Conservation (phyloP, 495 filamentous ascomycete species). For the Neurospora hispaniola region DNA sequence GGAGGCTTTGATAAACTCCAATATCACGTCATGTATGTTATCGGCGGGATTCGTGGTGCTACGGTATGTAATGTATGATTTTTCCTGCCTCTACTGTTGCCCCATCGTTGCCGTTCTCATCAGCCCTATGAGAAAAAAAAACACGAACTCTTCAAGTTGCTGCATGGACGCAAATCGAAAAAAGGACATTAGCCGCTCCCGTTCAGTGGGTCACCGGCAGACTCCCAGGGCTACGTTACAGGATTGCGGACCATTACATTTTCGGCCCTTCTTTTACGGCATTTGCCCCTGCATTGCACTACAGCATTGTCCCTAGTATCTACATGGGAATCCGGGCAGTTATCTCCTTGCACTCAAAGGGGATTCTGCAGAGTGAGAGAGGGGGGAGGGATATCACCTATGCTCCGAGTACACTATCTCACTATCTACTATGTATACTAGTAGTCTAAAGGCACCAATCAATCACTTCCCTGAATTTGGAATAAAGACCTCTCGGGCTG, state of each 20-base stretch:
- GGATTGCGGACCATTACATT: neutral
- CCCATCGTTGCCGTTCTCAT: neutral
- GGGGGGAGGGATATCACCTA: neutral
- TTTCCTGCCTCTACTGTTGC: neutral
- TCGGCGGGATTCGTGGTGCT: neutral
- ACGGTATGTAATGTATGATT: neutral
- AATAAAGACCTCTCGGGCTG: neutral
- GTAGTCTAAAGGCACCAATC: no score
- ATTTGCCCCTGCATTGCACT: neutral
- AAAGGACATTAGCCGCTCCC: neutral
- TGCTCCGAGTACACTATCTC: neutral
- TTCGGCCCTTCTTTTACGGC: neutral
- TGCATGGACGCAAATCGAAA: neutral
- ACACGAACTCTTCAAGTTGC: neutral
- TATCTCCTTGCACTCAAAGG: no score
- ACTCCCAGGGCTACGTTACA: neutral
- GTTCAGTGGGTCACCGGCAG: neutral
- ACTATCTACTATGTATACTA: no score
- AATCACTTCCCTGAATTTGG: no score
- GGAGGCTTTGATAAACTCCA: neutral
- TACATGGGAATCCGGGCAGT: no score
- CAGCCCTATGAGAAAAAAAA: neutral
- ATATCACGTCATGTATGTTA: neutral
- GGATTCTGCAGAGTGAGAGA: no score
- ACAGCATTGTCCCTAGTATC: neutral